Evolutionary conservation across 2,329 filamentous ascomycete genomes (phyloP).

Genomic region (Botrytis pseudocinerea): DNA sequence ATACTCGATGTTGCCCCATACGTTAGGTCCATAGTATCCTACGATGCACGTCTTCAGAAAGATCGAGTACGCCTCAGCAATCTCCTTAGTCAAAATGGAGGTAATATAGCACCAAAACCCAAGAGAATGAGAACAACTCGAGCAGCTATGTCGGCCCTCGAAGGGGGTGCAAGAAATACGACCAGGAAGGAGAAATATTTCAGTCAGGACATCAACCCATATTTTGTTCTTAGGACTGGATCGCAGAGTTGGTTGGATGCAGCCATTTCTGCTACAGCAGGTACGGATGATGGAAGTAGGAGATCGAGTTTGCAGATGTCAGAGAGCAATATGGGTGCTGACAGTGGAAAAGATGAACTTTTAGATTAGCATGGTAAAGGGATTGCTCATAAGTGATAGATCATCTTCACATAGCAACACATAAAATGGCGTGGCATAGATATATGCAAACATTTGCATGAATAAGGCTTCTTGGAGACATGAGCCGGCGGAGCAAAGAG

Average conservation of each 20-base stretch:
- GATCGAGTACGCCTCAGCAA: conserved; percentile 64
- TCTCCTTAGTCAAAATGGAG: conserved; percentile 59
- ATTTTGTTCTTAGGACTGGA: conserved; percentile 66
- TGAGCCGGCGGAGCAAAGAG: background rate
- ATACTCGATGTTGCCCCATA: conserved; percentile 82
- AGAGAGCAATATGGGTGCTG: conserved; percentile 1
- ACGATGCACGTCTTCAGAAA: conserved; percentile 70
- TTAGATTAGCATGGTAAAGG: background rate
- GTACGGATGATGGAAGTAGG: conserved; percentile 14
- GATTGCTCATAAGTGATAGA: background rate
- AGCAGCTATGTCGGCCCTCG: conserved; percentile 72
- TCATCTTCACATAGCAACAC: background rate
- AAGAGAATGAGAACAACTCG: conserved; percentile 71
- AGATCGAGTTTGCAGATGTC: conserved; percentile 19
- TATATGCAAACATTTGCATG: conserved; percentile 7
- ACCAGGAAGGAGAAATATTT: conserved; percentile 76
- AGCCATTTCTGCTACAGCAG: conserved; percentile 12
- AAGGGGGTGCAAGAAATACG: conserved; percentile 67
- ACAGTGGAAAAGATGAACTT: conserved; percentile 20
- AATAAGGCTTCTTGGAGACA: conserved; percentile 6
- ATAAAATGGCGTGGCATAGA: background rate
- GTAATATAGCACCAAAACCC: conserved; percentile 46
- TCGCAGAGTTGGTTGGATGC: conserved; percentile 36
- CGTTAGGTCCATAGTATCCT: conserved; percentile 79
- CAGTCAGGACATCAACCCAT: conserved; percentile 57